These are phyloP conservation scores for Kazachstania psychrophila DNA, from an alignment of 805 yeast species.

Conservation along the genomic window DNA sequence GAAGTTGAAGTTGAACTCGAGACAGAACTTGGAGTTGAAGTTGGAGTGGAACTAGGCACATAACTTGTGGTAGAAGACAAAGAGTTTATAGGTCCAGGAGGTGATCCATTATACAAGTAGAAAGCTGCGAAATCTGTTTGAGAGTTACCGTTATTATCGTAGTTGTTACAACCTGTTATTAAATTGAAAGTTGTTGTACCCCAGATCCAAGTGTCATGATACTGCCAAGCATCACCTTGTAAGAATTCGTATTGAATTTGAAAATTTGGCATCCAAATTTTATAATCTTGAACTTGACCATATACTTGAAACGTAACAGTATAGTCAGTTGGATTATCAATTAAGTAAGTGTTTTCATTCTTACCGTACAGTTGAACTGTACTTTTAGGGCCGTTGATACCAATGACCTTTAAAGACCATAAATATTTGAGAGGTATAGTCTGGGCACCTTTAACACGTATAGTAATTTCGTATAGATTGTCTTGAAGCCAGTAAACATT, in stretches of 20 bases:
- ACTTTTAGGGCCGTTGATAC: slow-evolving; percentile 11
- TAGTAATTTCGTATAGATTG: slow-evolving; percentile 13
- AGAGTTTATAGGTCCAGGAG: neutral
- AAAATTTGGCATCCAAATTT: slow-evolving; percentile 17
- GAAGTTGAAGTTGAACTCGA: neutral
- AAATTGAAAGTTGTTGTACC: slow-evolving; percentile 13
- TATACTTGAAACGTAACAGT: slow-evolving; percentile 14
- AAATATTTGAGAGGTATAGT: slow-evolving; percentile 11
- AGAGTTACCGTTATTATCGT: slow-evolving; percentile 13
- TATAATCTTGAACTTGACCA: slow-evolving; percentile 4
- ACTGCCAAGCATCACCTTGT: slow-evolving; percentile 8
- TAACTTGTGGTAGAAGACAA: neutral
- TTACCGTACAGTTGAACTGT: slow-evolving; percentile 12
- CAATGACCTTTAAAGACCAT: slow-evolving; percentile 13
- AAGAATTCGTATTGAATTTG: slow-evolving; percentile 15
- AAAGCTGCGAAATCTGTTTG: slow-evolving; percentile 17
- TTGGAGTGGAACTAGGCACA: neutral
- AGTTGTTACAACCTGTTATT: slow-evolving; percentile 14
- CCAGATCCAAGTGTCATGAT: slow-evolving; percentile 11
- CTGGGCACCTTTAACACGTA: slow-evolving; percentile 13
- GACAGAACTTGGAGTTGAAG: neutral
- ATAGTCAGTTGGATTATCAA: slow-evolving; percentile 16
- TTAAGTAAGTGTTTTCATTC: slow-evolving; percentile 10
- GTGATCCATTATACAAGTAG: slow-evolving; percentile 8
- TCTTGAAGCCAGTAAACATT: slow-evolving; percentile 8